Evolutionary conservation across 768 basidiomycete species (phyloP), one percentile per base, ranked within the genome.

Genomic region (Brasilioporus rufonigricans): DNA sequence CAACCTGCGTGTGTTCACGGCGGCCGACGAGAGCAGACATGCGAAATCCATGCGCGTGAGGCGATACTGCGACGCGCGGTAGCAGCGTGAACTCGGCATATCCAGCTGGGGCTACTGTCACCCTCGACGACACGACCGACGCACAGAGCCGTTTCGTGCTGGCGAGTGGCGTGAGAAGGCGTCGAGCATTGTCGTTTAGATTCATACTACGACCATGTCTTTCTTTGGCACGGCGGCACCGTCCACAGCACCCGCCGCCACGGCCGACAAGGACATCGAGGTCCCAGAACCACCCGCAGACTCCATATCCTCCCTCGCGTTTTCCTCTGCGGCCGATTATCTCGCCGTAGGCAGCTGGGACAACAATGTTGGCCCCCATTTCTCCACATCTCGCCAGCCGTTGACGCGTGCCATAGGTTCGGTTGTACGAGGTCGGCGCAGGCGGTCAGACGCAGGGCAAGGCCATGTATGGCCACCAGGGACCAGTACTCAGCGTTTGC

Each of bases 311-410:
- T 82, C 85, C 3, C 71, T 98, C 48, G 73, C 88, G 1, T 98
- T 95, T 74, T 93, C 91, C 0, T 82, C 88, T 7, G 86, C 83
- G 18, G 89, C 89, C 10, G 92, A 96, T 66, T 90, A 91, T 66
- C 80, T 98, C 24, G 93, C 95, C 10, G 94, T 95, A 13, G 93
- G 85, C 51, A 89, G 87, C 61, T 98, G 96, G 96, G 90, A 91
- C 66, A 94, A 93, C 67, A 91, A 91, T 71, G 94, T 93, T 61
- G 40, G 18, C 51, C 43, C 23, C 27, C 3, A 33, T 24, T 18
- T 13, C 38, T 16, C 41, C 40, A 13, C 29, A 26, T 39, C 53
- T 44, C 2, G 18, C 29, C 14, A 33, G 18, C 35, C 44, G 40
- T 56, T 50, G 51, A 66, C 51, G 41, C 62, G 35, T 50, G 44